These are phyloP conservation scores for Kazachstania taianensis DNA, from an alignment of 805 yeast genomes.

Conservation along the genomic window DNA sequence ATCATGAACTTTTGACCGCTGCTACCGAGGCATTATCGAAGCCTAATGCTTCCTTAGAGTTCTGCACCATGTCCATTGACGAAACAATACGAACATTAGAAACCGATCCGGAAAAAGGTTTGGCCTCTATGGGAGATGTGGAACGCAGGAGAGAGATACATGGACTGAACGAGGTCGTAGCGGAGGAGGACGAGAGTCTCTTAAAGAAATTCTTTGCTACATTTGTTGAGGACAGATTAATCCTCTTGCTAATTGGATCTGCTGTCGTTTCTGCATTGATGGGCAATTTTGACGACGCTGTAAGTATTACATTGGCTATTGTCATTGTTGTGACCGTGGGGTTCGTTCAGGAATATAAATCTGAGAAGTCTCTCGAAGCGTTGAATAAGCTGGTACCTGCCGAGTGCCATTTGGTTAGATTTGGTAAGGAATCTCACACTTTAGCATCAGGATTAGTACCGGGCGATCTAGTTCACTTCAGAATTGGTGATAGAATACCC, in stretches of 20 bases:
- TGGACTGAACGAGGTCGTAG: slow-evolving; percentile 70
- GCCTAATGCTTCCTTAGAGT: slow-evolving; percentile 51
- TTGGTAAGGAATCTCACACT: slow-evolving; percentile 67
- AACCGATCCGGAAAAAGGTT: slow-evolving; percentile 53
- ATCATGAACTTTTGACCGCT: slow-evolving; percentile 8
- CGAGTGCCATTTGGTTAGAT: slow-evolving; percentile 85
- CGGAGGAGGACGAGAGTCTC: slow-evolving; percentile 68
- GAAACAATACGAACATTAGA: slow-evolving; percentile 53
- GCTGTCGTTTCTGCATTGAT: slow-evolving; percentile 78
- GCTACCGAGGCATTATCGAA: slow-evolving; percentile 24
- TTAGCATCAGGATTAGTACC: slow-evolving; percentile 86
- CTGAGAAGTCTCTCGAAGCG: slow-evolving; percentile 91
- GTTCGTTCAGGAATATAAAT: slow-evolving; percentile 91
- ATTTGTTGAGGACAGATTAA: slow-evolving; percentile 86
- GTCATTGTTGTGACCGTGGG: slow-evolving; percentile 93
- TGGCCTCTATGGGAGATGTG: slow-evolving; percentile 61
- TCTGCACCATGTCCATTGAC: slow-evolving; percentile 50
- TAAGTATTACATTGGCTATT: slow-evolving; percentile 88
- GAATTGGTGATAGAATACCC: slow-evolving; percentile 92
- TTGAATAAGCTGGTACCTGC: slow-evolving; percentile 90
- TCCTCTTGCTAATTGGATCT: slow-evolving; percentile 78
- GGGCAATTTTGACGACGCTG: slow-evolving; percentile 95
- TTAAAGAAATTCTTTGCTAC: slow-evolving; percentile 64
- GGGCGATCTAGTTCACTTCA: slow-evolving; percentile 84
- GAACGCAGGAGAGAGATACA: slow-evolving; percentile 58